These are phyloP conservation scores for Pseudogymnoascus sp. DNA, from an alignment of 2,329 filamentous ascomycete genomes.

Conservation along the genomic window DNA sequence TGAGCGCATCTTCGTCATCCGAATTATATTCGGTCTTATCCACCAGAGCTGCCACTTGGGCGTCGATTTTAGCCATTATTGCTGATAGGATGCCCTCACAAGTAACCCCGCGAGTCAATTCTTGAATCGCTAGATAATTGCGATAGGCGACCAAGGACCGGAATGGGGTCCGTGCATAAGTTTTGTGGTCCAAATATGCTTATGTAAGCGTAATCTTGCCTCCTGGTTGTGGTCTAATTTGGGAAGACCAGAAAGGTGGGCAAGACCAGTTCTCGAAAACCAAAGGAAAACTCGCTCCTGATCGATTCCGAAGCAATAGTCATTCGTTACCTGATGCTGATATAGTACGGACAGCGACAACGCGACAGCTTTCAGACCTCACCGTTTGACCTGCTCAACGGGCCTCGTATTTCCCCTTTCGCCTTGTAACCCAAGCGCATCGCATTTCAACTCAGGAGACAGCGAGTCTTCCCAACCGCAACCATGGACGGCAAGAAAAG, in stretches of 20 bases:
- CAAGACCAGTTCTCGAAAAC: conserved; percentile 4
- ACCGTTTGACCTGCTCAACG: not conserved
- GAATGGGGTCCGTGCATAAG: not conserved
- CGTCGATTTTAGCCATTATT: conserved; percentile 41
- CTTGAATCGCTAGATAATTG: conserved; percentile 7
- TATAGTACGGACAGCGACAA: not conserved
- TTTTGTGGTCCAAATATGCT: not conserved
- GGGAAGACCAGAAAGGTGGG: conserved; percentile 7
- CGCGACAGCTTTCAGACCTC: conserved; percentile 6
- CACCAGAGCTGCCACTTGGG: conserved; percentile 44
- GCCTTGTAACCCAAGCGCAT: not conserved
- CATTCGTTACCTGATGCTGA: conserved; percentile 1
- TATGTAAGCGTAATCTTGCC: conserved; percentile 8
- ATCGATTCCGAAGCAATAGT: not conserved
- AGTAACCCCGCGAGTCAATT: not conserved
- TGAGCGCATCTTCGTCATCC: conserved; percentile 53
- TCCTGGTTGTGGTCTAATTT: conserved; percentile 7
- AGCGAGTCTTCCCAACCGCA: conserved; percentile 15
- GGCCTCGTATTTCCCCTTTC: conserved; percentile 1
- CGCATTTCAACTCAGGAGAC: not conserved
- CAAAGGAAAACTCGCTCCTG: conserved; percentile 2
- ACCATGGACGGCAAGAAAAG: conserved; percentile 87
- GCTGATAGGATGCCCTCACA: not conserved
- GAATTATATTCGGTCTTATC: conserved; percentile 27
- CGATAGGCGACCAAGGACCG: not conserved